Evolutionary conservation across 2,329 filamentous ascomycete species (phyloP), one percentile per base, ranked within the genome.

Genomic region (Plectosphaerella plurivora): DNA sequence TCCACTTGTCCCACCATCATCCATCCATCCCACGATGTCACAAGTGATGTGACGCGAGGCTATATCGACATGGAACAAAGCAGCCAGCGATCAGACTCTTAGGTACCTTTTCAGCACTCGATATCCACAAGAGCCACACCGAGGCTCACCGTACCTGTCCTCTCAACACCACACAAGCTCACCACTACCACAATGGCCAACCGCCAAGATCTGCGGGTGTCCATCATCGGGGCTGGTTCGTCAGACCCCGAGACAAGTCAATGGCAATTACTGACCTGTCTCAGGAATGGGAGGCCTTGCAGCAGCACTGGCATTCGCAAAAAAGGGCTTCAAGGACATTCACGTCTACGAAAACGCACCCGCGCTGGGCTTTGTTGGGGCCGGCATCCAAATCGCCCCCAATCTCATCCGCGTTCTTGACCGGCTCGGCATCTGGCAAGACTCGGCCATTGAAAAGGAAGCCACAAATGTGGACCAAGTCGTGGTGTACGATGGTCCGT

Each of bases 361-460:
- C 5, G 81, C 83, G 57, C 76, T 93, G 4, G 88, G 88, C 5
- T 93, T 92, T 60, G 88, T 93, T 1, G 89, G 89, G 20, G 89
- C 89, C 1, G 89, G 89, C 5, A 92, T 94, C 58, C 89, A 94
- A 66, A 76, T 93, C 51, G 88, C 89, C 1, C 89, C 89, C 0
- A 94, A 94, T 59, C 88, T 92, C 79, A 84, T 86, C 5, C 80
- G 87, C 2, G 87, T 94, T 9, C 76, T 94, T 10, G 85, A 90
- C 62, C 73, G 77, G 15, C 71, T 91, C 39, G 89, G 85, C 8
- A 86, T 87, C 53, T 92, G 88, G 88, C 70, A 77, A 16, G 70
- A 39, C 7, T 48, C 46, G 3, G 74, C 77, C 14, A 89, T 93
- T 55, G 81, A 81, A 56, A 77, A 74, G 33, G 87, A 91, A 65